Evolutionary conservation across 1,139 yeast species (phyloP), one percentile per base, ranked within the genome.

Genomic region (Debaryomyces singareniensis): DNA sequence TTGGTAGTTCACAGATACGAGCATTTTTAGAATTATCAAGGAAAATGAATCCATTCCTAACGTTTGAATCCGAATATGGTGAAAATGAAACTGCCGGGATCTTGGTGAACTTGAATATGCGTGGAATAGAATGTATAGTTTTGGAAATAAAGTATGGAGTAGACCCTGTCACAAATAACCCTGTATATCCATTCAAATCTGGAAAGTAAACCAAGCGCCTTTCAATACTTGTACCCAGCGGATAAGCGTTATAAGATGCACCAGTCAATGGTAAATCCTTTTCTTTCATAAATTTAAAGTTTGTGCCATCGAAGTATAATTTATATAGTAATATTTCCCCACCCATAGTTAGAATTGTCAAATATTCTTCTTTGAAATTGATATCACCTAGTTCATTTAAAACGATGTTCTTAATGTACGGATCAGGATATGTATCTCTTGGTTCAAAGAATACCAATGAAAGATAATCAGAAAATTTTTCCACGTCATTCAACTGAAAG

Each of bases 271-370:
- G 45, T 21, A 62, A 42, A 37, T 75, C 75, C 35, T 70, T 64
- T 18, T 68, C 67, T 46, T 75, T 72, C 24, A 56, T 45, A 30
- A 78, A 62, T 36, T 66, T 60, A 41, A 62, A 68, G 39, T 65
- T 66, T 27, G 66, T 70, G 4, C 75, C 71, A 45, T 69, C 76
- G 39, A 63, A 64, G 35, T 62, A 73, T 25, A 78, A 57, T 43
- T 76, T 75, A 50, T 86, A 86, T 38, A 82, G 60, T 27, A 76
- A 61, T 2, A 85, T 60, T 51, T 86, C 94, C 44, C 93, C 93
- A 32, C 91, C 89, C 48, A 78, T 71, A 0, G 95, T 85, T 29
- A 86, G 59, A 5, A 85, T 61, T 0, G 87, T 67, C 36, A 87
- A 52, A 49, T 76, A 78, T 42, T 84, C 89, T 21, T 61, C 61